A percentile compares a stretch with the other conserved stretches of the same genome.
These are phyloP conservation scores for Pueraria montana DNA, from an alignment of 306 rosid genomes.

Conservation along the genomic window DNA sequence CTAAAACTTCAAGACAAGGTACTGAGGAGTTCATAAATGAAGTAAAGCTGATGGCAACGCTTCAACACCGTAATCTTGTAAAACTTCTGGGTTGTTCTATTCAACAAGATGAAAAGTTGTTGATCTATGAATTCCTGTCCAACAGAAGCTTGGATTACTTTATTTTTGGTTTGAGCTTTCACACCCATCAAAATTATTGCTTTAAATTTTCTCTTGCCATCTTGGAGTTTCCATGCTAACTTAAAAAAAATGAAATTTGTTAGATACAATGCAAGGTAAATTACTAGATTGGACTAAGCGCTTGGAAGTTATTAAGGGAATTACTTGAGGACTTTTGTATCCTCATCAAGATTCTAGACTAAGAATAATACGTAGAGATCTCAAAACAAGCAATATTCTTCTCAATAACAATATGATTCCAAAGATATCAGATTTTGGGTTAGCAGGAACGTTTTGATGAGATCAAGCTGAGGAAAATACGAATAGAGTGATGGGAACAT, in stretches of 20 bases:
- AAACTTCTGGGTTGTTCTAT: slow-evolving; percentile 43
- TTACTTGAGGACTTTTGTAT: slow-evolving; percentile 13
- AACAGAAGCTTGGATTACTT: slow-evolving; percentile 39
- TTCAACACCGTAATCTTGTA: slow-evolving; percentile 40
- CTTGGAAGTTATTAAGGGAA: slow-evolving; percentile 4
- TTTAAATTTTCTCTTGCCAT: neutral
- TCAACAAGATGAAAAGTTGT: neutral
- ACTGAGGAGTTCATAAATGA: slow-evolving; percentile 28
- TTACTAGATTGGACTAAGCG: slow-evolving; percentile 1
- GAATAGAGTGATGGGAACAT: slow-evolving; percentile 37
- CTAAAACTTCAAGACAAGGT: slow-evolving; percentile 15
- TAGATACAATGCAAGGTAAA: slow-evolving; percentile 2
- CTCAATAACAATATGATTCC: slow-evolving; percentile 24
- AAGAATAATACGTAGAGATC: slow-evolving; percentile 34
- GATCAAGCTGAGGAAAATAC: slow-evolving; percentile 39
- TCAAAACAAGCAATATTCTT: slow-evolving; percentile 36
- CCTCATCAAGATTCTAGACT: slow-evolving; percentile 22
- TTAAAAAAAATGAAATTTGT: neutral
- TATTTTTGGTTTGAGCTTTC: slow-evolving; percentile 34
- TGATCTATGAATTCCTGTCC: slow-evolving; percentile 37
- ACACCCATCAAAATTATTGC: neutral
- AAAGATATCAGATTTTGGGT: slow-evolving; percentile 40
- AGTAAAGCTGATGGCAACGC: slow-evolving; percentile 37
- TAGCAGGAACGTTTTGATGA: slow-evolving; percentile 5
- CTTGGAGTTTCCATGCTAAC: neutral